Evolutionary conservation across 257 asterid species (phyloP).

Genomic region (Verbena officinalis): DNA sequence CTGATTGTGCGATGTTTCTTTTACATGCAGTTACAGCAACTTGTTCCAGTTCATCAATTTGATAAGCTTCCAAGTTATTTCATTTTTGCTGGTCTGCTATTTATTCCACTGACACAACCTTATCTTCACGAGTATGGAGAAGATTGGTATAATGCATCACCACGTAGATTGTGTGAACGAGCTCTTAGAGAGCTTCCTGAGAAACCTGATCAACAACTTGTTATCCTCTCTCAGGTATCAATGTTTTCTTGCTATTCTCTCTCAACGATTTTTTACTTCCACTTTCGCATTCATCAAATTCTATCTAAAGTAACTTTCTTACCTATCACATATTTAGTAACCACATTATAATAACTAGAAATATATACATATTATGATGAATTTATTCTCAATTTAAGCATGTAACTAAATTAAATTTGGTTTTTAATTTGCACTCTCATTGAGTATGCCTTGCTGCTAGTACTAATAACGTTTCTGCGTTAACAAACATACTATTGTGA

Average conservation of each 20-base stretch:
- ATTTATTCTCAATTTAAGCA: too few relatives aligned
- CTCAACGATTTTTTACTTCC: too few relatives aligned
- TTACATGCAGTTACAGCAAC: constrained; percentile 75
- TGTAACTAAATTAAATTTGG: too few relatives aligned
- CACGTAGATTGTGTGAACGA: constrained; percentile 93
- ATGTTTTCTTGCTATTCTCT: constrained; percentile 5
- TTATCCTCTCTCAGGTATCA: constrained; percentile 87
- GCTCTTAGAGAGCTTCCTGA: constrained; percentile 83
- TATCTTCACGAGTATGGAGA: constrained; percentile 97
- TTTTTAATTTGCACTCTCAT: too few relatives aligned
- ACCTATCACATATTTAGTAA: too few relatives aligned
- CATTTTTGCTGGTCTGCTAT: constrained; percentile 94
- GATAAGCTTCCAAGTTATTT: constrained; percentile 93
- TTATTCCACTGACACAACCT: constrained; percentile 90
- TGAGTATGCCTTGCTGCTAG: too few relatives aligned
- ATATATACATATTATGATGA: too few relatives aligned
- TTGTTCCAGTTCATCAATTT: constrained; percentile 96
- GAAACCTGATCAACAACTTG: constrained; percentile 80
- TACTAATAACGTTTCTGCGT: too few relatives aligned
- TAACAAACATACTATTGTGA: constrained; percentile 6
- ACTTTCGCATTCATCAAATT: neutral
- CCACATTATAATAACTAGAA: too few relatives aligned
- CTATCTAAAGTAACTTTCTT: neutral
- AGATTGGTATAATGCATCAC: constrained; percentile 96
- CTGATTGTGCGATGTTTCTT: constrained; percentile 9